Conservation (phyloP, 768 basidiomycete genomes). For the Botryobasidium botryosum region DNA sequence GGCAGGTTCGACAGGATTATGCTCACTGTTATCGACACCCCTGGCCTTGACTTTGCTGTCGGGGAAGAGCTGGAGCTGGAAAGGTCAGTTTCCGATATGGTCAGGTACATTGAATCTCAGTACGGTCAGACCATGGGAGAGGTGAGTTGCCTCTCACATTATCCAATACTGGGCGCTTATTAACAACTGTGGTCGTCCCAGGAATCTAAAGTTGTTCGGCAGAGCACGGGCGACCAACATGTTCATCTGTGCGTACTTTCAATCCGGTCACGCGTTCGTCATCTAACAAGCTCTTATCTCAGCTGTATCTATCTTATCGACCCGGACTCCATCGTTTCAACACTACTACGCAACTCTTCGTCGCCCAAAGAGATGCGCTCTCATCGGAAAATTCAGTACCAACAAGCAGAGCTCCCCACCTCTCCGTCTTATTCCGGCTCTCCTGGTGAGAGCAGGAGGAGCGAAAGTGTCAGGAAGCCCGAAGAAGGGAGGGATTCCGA, state of each 20-base stretch:
- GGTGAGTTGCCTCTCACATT: conserved; percentile 22
- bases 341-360: too few species aligned
- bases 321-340: conserved; percentile 48
- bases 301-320: conserved; percentile 81
- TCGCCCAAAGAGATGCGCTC: too few species aligned
- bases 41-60: conserved; percentile 59
- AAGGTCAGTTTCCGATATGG: conserved; percentile 51
- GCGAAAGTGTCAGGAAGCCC: too few species aligned
- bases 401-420: too few species aligned
- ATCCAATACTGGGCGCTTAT: conserved; percentile 14
- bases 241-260: conserved; percentile 54
- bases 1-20: conserved; percentile 63
- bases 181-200: conserved; percentile 18
- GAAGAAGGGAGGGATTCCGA: neutral
- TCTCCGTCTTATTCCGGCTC: too few species aligned
- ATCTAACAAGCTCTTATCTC: neutral
- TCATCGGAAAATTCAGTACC: too few species aligned
- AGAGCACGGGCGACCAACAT: conserved; percentile 79
- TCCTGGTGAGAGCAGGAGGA: too few species aligned
- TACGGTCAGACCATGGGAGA: conserved; percentile 80
- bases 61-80: conserved; percentile 65
- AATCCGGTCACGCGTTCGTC: conserved; percentile 11
- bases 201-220: conserved; percentile 80
- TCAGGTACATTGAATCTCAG: conserved; percentile 65
- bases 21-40: conserved; percentile 73